Evolutionary conservation across 108 stramenopile genomes (phyloP).

Genomic region (Cyclotella baltica): DNA sequence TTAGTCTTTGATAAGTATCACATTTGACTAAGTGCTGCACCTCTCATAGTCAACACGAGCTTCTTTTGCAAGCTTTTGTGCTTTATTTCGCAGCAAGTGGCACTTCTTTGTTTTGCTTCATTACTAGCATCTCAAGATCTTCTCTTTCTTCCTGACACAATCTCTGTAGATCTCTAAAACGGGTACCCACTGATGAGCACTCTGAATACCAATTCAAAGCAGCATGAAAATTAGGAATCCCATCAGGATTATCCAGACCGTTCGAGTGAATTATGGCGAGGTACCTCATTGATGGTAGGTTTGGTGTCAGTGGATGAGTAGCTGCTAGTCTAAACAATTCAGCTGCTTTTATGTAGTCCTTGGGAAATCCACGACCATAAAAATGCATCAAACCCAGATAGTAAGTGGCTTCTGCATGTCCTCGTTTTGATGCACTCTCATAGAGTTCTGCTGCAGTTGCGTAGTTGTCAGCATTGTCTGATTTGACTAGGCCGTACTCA

Average conservation of each 20-base stretch:
- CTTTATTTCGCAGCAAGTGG: too few species aligned
- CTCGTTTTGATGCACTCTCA: slow-evolving; percentile 8
- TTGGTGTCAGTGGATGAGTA: not conserved
- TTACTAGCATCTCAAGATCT: too few species aligned
- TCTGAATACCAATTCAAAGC: slow-evolving; percentile 16
- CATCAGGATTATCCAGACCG: not conserved
- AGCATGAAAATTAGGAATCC: slow-evolving; percentile 2
- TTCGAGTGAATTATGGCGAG: slow-evolving; percentile 2
- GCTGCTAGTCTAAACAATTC: slow-evolving; percentile 15
- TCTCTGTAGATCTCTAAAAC: not conserved
- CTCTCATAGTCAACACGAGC: too few species aligned
- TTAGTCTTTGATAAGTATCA: too few species aligned
- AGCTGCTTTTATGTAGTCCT: slow-evolving; percentile 14
- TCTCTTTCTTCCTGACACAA: slow-evolving; percentile 8
- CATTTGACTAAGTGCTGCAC: too few species aligned
- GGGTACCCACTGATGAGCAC: slow-evolving; percentile 8
- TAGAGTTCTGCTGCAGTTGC: slow-evolving; percentile 20
- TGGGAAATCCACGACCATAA: slow-evolving; percentile 15
- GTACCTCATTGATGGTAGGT: slow-evolving; percentile 22
- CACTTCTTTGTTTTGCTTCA: too few species aligned
- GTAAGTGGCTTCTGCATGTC: slow-evolving; percentile 21
- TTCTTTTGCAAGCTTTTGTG: too few species aligned
- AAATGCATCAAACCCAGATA: slow-evolving; percentile 14
- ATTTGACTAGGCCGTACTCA: slow-evolving; percentile 14
- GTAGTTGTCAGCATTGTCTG: not conserved